A percentile compares a stretch with the other conserved stretches of the same genome.
Conservation (phyloP, 805 yeast genomes). For the Kuraishia capsulata region DNA sequence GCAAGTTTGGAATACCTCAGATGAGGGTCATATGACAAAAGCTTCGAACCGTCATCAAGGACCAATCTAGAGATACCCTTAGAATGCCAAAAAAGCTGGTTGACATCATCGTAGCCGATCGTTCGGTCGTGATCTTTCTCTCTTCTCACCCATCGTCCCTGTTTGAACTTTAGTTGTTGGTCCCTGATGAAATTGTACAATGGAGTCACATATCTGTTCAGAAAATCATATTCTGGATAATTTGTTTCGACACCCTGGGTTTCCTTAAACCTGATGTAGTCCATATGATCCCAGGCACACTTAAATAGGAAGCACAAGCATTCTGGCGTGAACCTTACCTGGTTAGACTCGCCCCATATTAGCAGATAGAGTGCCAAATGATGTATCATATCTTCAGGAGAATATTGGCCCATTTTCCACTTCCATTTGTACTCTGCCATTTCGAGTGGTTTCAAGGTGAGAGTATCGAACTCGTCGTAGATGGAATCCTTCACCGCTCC, state of each 20-base stretch:
- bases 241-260: neutral
- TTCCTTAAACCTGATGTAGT: constrained; percentile 12
- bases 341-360: constrained; percentile 76
- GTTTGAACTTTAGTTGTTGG: constrained; percentile 51
- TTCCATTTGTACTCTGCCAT: constrained; percentile 84
- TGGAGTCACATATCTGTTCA: constrained; percentile 35
- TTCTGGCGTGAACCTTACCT: constrained; percentile 44
- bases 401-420: constrained; percentile 37
- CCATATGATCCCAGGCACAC: constrained; percentile 41
- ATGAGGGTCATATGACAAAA: neutral
- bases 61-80: constrained; percentile 24
- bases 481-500: constrained; percentile 29
- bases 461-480: constrained; percentile 32
- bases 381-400: constrained; percentile 49
- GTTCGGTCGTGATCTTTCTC: constrained; percentile 61
- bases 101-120: constrained; percentile 48
- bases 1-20: constrained; percentile 19
- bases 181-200: constrained; percentile 50
- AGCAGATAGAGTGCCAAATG: constrained; percentile 56
- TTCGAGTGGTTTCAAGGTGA: constrained; percentile 30
- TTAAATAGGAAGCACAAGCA: constrained; percentile 46
- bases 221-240: constrained; percentile 18
- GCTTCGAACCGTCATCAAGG: constrained; percentile 21
- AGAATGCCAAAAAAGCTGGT: constrained; percentile 42
- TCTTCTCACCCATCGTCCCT: constrained; percentile 50